A percentile compares a stretch with the other conserved stretches of the same genome.
phyloP scores from a whole-genome alignment of 306 rosid genomes.

The Malus fusca region DNA sequence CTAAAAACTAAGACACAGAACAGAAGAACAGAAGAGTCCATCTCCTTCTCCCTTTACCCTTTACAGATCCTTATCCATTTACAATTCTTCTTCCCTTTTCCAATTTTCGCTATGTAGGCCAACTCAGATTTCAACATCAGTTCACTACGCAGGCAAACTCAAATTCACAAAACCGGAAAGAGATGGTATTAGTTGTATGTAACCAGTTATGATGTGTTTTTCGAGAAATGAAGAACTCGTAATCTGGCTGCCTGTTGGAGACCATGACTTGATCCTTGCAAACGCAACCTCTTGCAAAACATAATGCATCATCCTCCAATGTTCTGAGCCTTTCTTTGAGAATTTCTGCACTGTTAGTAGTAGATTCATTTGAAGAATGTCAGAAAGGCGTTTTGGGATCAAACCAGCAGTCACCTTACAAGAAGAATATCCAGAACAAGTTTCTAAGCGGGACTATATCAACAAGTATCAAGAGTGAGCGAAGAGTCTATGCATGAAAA shows the following conservation, averaged over 20 bases:
- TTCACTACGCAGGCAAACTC: background rate
- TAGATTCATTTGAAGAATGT: slow-evolving; percentile 1
- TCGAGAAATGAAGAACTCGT: slow-evolving; percentile 17
- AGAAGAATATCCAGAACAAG: background rate
- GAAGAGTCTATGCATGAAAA: background rate
- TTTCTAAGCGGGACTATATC: background rate
- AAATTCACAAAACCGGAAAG: background rate
- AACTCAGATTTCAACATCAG: background rate
- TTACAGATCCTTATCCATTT: background rate
- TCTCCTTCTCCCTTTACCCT: background rate
- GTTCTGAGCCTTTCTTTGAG: slow-evolving; percentile 10
- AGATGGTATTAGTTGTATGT: background rate
- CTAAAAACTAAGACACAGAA: background rate
- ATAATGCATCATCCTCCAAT: slow-evolving; percentile 9
- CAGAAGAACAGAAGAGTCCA: background rate
- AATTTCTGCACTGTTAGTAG: slow-evolving; percentile 4
- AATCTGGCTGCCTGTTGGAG: slow-evolving; percentile 17
- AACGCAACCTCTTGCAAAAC: slow-evolving; percentile 12
- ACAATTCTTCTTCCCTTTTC: background rate
- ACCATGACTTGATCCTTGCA: slow-evolving; percentile 8
- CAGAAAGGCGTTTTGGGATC: background rate
- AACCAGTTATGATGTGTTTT: background rate
- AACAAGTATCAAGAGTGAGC: background rate
- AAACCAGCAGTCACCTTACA: slow-evolving; percentile 22
- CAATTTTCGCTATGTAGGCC: background rate